Percentiles rank a stretch among this genome's conserved stretches.
These are phyloP conservation scores for Cercophora sp. DNA, from an alignment of 495 filamentous ascomycete species.

Conservation along the genomic window DNA sequence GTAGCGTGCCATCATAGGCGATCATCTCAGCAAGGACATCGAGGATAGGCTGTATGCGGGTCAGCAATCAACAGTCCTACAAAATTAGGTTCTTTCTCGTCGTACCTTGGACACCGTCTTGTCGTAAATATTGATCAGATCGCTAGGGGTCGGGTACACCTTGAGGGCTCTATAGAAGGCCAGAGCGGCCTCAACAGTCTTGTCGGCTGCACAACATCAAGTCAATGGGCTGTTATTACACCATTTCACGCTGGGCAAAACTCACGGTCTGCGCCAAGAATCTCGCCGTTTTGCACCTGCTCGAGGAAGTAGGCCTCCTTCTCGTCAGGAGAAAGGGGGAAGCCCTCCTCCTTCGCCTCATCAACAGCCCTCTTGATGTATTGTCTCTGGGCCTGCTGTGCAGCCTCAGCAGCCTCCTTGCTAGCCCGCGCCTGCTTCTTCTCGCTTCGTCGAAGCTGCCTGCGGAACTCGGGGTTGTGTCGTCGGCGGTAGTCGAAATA, in stretches of 20 bases:
- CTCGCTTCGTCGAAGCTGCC: conserved; percentile 76
- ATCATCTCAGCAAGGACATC: conserved; percentile 98
- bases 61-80: too few relatives aligned
- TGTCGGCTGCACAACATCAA: conserved; percentile 49
- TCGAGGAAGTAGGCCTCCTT: conserved; percentile 83
- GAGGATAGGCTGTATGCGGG: conserved; percentile 64
- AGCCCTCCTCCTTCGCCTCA: conserved; percentile 80
- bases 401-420: conserved; percentile 70
- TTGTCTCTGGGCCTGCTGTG: conserved; percentile 64
- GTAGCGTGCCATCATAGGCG: conserved; percentile 73
- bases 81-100: too few relatives aligned
- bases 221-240: not conserved
- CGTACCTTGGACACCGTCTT: conserved; percentile 89
- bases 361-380: conserved; percentile 67
- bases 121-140: conserved; percentile 94
- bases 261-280: conserved; percentile 55
- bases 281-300: conserved; percentile 83
- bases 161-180: conserved; percentile 98
- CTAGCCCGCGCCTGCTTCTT: conserved; percentile 68
- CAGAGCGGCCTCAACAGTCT: conserved; percentile 78
- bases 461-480: conserved; percentile 80
- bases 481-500: conserved; percentile 96
- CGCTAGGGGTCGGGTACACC: conserved; percentile 90
- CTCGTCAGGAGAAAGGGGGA: conserved; percentile 85
- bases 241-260: not conserved